Evolutionary conservation across 176 grass and related monocot species (phyloP).

Genomic region (Saccharum spontaneum): DNA sequence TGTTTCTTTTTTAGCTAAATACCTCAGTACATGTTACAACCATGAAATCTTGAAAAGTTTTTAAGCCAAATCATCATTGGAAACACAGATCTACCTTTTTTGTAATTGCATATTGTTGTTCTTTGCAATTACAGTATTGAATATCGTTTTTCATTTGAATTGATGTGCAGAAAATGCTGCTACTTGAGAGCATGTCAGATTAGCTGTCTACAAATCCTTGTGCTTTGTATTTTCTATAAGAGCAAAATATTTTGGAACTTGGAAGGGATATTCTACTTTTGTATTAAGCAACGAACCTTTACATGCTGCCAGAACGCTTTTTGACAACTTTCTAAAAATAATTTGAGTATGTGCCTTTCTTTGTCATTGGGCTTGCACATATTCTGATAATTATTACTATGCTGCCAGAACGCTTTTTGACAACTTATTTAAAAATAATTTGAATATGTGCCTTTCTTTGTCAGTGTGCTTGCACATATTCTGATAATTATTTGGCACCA

Average conservation of each 20-base stretch:
- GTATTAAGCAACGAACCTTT: neutral
- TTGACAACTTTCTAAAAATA: neutral
- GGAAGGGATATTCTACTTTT: neutral
- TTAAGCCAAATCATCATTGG: neutral
- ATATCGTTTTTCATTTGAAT: slow-evolving; percentile 1
- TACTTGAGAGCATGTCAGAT: neutral
- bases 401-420: neutral
- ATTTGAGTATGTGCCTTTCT: neutral
- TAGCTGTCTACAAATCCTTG: neutral
- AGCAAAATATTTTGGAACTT: neutral
- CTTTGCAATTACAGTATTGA: neutral
- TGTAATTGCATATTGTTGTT: neutral
- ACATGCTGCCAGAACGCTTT: neutral
- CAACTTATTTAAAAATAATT: neutral
- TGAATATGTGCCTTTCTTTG: neutral
- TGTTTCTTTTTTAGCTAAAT: neutral
- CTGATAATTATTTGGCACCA: neutral
- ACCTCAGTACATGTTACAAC: neutral
- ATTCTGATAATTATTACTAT: neutral
- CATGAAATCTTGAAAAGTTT: neutral
- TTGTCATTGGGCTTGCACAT: neutral
- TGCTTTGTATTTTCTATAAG: slow-evolving; percentile 6
- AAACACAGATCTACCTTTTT: neutral
- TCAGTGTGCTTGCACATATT: neutral
- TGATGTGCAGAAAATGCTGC: neutral